Evolutionary conservation across 345 rosid genomes (phyloP), one percentile per base, ranked within the genome.

Genomic region (Dovyalis caffra): DNA sequence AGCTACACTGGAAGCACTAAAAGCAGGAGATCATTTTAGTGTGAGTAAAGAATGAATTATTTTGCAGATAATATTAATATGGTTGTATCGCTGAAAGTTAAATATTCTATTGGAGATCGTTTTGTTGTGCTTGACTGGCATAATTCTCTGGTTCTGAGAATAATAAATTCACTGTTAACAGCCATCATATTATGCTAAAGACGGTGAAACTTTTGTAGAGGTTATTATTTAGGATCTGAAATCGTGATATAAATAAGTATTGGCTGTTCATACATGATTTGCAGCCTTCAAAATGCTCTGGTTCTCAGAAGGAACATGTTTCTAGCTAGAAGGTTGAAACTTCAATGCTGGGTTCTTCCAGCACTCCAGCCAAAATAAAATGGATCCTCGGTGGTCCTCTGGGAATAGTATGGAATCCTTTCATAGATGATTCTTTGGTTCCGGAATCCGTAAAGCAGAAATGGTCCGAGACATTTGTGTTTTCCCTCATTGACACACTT

Each of bases 351-450:
- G 67, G 74, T 35, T 66, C 38, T 57, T 12, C 74, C 64, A 81
- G 33, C 62, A 84, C 83, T 21, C 88, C 90, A 0, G 64, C 76
- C 47, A 83, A 80, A 81, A 79, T 86, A 6, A 88, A 89, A 64
- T 88, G 95, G 92, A 90, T 90, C 69, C 84, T 88, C 47, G 77
- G 78, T 6, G 85, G 88, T 77, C 79, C 83, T 6, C 61, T 82
- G 10, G 88, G 83, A 69, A 77, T 71, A 64, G 38, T 35, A 45
- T 89, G 88, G 86, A 84, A 76, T 31, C 73, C 90, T 15, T 68
- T 76, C 32, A 33, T 87, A 29, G 82, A 45, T 2, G 91, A 87
- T 45, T 79, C 80, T 28, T 61, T 65, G n/a, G 83, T 87, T 26
- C 80, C 89, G 66, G 80, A 82, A 68, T 81, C 75, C 10, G 83